These are phyloP conservation scores for Coprinellus micaceus DNA, from an alignment of 768 basidiomycete species.

Conservation along the genomic window DNA sequence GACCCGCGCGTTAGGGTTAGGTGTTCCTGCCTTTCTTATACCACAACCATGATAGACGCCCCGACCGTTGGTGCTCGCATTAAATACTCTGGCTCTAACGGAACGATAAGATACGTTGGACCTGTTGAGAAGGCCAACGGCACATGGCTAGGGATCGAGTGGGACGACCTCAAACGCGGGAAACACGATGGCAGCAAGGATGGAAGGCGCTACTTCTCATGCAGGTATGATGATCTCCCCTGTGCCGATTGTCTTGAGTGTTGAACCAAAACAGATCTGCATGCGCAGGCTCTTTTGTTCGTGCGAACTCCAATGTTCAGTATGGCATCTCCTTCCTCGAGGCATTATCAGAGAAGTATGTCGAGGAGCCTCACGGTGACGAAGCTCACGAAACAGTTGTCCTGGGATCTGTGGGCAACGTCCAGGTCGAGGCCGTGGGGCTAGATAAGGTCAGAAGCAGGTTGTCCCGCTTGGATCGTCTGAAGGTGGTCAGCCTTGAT, in stretches of 20 bases:
- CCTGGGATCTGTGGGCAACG: conserved; percentile 76
- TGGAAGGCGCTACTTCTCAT: conserved; percentile 72
- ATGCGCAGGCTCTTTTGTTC: conserved; percentile 76
- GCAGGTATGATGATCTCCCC: conserved; percentile 49
- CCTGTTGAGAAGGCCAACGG: conserved; percentile 59
- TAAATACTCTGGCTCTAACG: conserved; percentile 47
- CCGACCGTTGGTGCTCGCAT: conserved; percentile 47
- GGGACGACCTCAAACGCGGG: conserved; percentile 83
- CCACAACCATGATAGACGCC: too few species aligned
- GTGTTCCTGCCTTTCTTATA: conserved; percentile 19
- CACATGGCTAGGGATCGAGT: conserved; percentile 94
- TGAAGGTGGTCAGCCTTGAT: conserved; percentile 82
- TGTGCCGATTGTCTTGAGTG: conserved; percentile 16
- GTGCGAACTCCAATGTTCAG: conserved; percentile 54
- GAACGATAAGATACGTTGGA: conserved; percentile 71
- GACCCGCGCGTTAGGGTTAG: conserved; percentile 24
- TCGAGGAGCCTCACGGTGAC: conserved; percentile 55
- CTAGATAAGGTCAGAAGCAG: conserved; percentile 75
- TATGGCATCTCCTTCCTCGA: conserved; percentile 71
- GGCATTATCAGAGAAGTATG: conserved; percentile 75
- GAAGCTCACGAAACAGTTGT: conserved; percentile 56
- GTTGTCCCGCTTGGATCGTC: conserved; percentile 57
- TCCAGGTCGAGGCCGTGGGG: conserved; percentile 82
- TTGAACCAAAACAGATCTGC: conserved; percentile 39
- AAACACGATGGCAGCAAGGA: conserved; percentile 86